Evolutionary conservation across 192 early-diverging fungal genomes (phyloP), one percentile per base, ranked within the genome.

Genomic region (Entrophospora sp.): DNA sequence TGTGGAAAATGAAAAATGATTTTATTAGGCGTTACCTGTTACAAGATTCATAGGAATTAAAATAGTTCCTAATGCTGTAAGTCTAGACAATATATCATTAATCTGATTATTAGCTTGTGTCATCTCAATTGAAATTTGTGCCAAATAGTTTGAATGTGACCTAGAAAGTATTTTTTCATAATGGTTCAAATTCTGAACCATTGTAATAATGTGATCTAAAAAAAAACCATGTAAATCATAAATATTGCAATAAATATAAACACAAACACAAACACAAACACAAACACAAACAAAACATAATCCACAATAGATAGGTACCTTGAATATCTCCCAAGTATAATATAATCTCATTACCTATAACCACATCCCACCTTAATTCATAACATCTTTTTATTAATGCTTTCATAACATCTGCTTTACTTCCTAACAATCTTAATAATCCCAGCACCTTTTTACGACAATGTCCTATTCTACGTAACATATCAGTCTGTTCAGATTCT

Each of bases 1-100:
- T n/a, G n/a, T n/a, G n/a, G n/a, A n/a, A n/a, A n/a, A n/a, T n/a
- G n/a, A n/a, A n/a, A n/a, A n/a, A n/a, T n/a, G n/a, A n/a, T n/a
- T n/a, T n/a, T n/a, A n/a, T n/a, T n/a, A n/a, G n/a, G n/a, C n/a
- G n/a, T n/a, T 57, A 18, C 91, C 92, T 0, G 95, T 93, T 27
- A 96, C 80, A 59, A 97, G 72, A 63, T 94, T 94, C 62, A 97
- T 72, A 13, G 96, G 96, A 25, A 98, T 82, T 16, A 98, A 72
- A 37, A 98, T 89, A 28, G 85, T 86, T 0, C 92, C 96, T 46
- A 97, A 60, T 7, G 90, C 89, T 1, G 94, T 95, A 71, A 98
- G 82, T 61, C 87, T 85, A 58, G 90, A 87, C 22, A 97, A 88
- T 0, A 92, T 91, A 40, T 89, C 88, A 58, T 91, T 94, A 5